A percentile compares a stretch with the other conserved stretches of the same genome.
These are phyloP conservation scores for Drechmeria coniospora DNA, from an alignment of 2,329 filamentous ascomycete species.

Conservation along the genomic window DNA sequence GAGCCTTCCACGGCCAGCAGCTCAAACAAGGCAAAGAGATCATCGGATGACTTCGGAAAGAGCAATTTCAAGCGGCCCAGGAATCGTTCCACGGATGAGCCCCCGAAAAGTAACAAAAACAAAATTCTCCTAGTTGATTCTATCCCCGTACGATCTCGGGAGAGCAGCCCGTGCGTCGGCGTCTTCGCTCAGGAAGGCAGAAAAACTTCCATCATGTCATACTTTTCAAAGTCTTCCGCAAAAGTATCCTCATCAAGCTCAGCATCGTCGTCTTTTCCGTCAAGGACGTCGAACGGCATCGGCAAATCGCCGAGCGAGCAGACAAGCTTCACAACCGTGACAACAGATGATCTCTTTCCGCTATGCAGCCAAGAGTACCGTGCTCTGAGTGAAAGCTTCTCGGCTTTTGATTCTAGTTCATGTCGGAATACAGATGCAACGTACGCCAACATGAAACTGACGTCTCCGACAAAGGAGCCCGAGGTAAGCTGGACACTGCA, in stretches of 20 bases:
- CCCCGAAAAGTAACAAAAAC: too few relatives aligned
- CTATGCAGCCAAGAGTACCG: constrained; percentile 2
- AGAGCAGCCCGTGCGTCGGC: background rate
- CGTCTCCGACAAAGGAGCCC: too few relatives aligned
- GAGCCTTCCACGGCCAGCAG: too few relatives aligned
- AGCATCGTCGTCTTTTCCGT: background rate
- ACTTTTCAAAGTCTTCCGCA: background rate
- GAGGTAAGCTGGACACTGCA: constrained; percentile 2
- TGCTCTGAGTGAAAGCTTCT: constrained; percentile 6
- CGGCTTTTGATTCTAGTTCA: too few relatives aligned
- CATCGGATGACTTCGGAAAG: constrained; percentile 8
- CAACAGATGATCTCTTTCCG: constrained; percentile 3
- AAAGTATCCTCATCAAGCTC: background rate
- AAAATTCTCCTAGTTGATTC: constrained; percentile 3
- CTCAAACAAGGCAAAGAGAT: constrained; percentile 10
- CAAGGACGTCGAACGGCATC: constrained; percentile 7
- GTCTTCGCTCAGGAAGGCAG: background rate
- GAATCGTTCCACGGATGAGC: background rate
- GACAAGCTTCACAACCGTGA: constrained; percentile 12
- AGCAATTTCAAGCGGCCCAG: constrained; percentile 4
- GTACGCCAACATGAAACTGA: too few relatives aligned
- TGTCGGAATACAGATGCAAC: too few relatives aligned
- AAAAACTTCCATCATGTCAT: background rate
- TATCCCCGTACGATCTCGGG: constrained; percentile 6
- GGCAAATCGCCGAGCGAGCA: constrained; percentile 14